phyloP scores from a whole-genome alignment of 148 eudicot genomes.

The Vaccinium macrocarpon region DNA sequence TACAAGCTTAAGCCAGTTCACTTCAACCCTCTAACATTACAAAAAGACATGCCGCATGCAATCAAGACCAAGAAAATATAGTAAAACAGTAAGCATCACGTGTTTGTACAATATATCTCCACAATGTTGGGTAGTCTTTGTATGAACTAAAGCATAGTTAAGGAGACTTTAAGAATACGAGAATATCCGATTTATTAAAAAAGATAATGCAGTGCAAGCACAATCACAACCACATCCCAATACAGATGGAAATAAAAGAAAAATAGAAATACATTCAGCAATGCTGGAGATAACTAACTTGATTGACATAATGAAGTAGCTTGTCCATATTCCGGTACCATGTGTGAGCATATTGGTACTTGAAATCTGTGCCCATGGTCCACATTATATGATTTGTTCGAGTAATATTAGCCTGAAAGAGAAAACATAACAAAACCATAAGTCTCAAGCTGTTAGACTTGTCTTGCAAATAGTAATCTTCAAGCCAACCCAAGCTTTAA shows the following conservation, averaged over 20 bases:
- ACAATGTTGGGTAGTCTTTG: background rate
- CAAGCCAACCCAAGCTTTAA: background rate
- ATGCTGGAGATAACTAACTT: constrained; percentile 30
- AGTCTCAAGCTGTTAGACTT: background rate
- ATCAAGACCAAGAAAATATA: background rate
- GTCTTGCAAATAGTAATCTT: background rate
- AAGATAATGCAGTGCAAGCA: background rate
- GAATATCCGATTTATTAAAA: background rate
- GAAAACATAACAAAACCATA: constrained; percentile 10
- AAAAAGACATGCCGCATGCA: background rate
- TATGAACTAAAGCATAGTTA: background rate
- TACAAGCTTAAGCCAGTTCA: background rate
- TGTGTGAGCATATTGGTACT: constrained; percentile 89
- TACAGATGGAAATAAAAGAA: background rate
- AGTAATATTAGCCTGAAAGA: constrained; percentile 85
- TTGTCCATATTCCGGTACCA: constrained; percentile 97
- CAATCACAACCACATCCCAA: background rate
- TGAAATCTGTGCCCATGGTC: constrained; percentile 99
- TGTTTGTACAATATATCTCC: background rate
- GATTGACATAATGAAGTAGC: constrained; percentile 93
- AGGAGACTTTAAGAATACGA: background rate
- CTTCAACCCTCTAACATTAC: background rate
- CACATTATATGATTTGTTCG: constrained; percentile 94
- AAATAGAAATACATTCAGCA: background rate
- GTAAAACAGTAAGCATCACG: background rate